Evolutionary conservation across 768 basidiomycete species (phyloP), one percentile per base, ranked within the genome.

Genomic region (Tylopilus subfusipes): DNA sequence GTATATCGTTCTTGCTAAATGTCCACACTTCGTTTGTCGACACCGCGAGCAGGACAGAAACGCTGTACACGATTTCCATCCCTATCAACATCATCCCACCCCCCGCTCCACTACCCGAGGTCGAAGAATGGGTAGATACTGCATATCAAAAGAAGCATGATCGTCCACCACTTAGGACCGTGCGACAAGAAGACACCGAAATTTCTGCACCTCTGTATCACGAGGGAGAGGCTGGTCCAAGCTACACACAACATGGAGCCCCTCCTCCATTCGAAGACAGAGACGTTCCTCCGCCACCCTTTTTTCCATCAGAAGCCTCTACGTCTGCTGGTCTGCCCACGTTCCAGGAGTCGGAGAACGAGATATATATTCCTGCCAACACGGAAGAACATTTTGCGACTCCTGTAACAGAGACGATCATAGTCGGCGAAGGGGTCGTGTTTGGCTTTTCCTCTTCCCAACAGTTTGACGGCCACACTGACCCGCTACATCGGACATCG

Each of bases 121-220:
- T 88, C 5, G 85, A 86, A n/a, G 79, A 76, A 51, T 81, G 82
- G 50, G 70, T 90, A 21, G 88, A 88, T 56, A 78, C 77, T 29
- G 88, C 87, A 8, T 93, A 93, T 69, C 84, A 82, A 62, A 93
- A 93, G 76, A 93, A 93, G 67, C 90, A 93, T 61, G 91, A 93
- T 62, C 79, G 81, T 3, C 91, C 91, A 8, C 91, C 91, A 2
- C 68, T 77, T 4, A 82, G 75, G 63, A 93, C 91, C 0, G 78
- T 83, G 34, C 76, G 91, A 49, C 72, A 79, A 34, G 88, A 90
- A 52, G 91, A 92, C 48, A 55, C 58, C 16, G 89, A 90, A 33
- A 62, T 73, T 31, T 74, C 75, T 3, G 81, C 80, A 11, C 88
- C 88, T 40, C 76, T 78, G 62, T 90, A 89, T 66, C 81, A 83